phyloP scores from a whole-genome alignment of 177 flowering plant species.

The Tripterygium wilfordii region DNA sequence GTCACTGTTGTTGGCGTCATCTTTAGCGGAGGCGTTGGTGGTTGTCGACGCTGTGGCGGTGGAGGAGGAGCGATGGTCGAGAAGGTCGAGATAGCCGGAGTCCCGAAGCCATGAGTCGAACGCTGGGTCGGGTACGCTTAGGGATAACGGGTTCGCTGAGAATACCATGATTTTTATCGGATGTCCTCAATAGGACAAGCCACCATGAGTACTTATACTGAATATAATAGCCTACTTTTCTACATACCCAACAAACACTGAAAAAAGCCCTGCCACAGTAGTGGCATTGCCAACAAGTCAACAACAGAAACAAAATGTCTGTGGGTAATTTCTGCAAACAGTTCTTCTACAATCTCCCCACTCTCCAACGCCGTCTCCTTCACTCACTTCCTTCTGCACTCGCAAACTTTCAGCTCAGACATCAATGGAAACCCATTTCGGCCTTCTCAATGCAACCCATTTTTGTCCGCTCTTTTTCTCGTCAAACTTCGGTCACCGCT shows the following conservation, averaged over 20 bases:
- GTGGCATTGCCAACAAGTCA: no score
- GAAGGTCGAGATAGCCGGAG: conserved; percentile 75
- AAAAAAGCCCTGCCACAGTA: no score
- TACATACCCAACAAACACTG: no score
- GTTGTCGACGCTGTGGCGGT: no score
- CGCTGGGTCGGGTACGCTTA: conserved; percentile 75
- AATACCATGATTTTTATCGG: no score
- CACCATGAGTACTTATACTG: no score
- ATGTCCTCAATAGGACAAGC: no score
- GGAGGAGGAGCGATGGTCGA: conserved; percentile 67
- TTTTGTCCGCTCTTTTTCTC: conserved; percentile 5
- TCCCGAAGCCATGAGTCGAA: conserved; percentile 97
- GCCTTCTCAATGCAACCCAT: not conserved
- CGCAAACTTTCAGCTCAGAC: not conserved
- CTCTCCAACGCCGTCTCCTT: conserved; percentile 9
- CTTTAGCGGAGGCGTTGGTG: conserved; percentile 5
- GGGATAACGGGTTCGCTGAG: conserved; percentile 71
- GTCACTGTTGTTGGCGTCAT: conserved; percentile 11
- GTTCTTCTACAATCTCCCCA: conserved; percentile 18
- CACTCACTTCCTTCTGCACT: conserved; percentile 3
- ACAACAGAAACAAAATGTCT: conserved; percentile 15
- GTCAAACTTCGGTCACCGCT: conserved; percentile 3
- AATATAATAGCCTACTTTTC: no score
- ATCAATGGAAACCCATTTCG: not conserved
- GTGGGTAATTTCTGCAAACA: conserved; percentile 40